phyloP scores from a whole-genome alignment of 2,329 filamentous ascomycete genomes.

The Botrytis porri region DNA sequence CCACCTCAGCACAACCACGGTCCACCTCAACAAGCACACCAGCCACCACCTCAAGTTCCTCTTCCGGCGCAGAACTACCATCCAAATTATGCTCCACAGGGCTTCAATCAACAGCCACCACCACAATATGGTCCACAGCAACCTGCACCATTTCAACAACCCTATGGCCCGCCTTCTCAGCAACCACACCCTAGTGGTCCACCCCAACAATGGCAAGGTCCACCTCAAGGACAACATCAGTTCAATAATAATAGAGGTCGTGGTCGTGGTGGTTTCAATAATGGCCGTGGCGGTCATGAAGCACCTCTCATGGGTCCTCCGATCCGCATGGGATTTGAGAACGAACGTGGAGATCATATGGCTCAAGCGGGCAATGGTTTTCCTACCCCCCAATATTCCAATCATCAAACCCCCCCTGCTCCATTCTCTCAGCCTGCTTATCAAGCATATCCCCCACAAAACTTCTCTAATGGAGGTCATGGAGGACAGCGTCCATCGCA shows the following conservation, averaged over 20 bases:
- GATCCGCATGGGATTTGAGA: constrained; percentile 54
- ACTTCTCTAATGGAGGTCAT: constrained; percentile 33
- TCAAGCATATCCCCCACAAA: constrained; percentile 42
- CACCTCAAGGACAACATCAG: constrained; percentile 42
- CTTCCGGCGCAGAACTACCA: constrained; percentile 56
- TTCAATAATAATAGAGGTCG: constrained; percentile 39
- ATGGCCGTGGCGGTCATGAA: constrained; percentile 44
- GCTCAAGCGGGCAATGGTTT: constrained; percentile 48
- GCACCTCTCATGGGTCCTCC: constrained; percentile 52
- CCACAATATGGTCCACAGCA: constrained; percentile 39
- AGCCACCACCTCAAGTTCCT: constrained; percentile 40
- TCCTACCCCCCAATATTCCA: constrained; percentile 37
- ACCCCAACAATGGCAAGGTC: constrained; percentile 39
- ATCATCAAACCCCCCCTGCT: constrained; percentile 36
- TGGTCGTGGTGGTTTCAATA: constrained; percentile 39
- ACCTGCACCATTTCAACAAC: constrained; percentile 38
- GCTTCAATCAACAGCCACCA: constrained; percentile 43
- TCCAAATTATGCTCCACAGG: constrained; percentile 56
- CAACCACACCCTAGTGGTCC: constrained; percentile 37
- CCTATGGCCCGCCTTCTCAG: constrained; percentile 38
- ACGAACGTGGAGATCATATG: constrained; percentile 43
- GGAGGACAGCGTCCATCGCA: constrained; percentile 37
- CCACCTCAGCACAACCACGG: constrained; percentile 31
- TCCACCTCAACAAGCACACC: constrained; percentile 34
- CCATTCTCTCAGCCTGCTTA: constrained; percentile 38